Evolutionary conservation across 768 basidiomycete species (phyloP).

Genomic region (Boletus coccyginus): DNA sequence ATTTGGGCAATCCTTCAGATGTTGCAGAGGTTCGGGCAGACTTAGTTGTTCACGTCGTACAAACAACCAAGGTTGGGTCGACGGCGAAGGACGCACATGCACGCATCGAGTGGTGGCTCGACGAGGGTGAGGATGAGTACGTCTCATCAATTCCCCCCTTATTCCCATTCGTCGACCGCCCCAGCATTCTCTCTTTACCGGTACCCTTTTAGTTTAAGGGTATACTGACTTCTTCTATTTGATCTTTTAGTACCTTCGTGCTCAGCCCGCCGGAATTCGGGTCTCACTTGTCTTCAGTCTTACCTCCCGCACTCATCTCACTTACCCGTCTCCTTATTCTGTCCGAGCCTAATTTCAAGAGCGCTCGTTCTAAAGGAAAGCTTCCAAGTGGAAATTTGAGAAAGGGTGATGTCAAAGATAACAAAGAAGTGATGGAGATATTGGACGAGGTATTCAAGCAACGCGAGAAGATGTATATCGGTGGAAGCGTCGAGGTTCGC

Average conservation of each 20-base stretch:
- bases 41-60: constrained; percentile 49
- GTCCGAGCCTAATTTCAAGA: constrained; percentile 55
- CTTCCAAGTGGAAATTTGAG: constrained; percentile 65
- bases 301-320: constrained; percentile 60
- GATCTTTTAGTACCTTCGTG: constrained; percentile 8
- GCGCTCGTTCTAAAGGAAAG: constrained; percentile 56
- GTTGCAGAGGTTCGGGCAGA: constrained; percentile 78
- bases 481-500: constrained; percentile 42
- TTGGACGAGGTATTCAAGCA: constrained; percentile 46
- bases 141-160: constrained; percentile 21
- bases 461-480: constrained; percentile 43
- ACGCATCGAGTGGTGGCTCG: constrained; percentile 92
- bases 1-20: constrained; percentile 73
- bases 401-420: constrained; percentile 5
- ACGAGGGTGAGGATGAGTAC: constrained; percentile 87
- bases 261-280: constrained; percentile 31
- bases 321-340: constrained; percentile 64
- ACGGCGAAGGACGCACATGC: constrained; percentile 12
- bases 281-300: constrained; percentile 53
- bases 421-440: constrained; percentile 40
- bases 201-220: background rate
- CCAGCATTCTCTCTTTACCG: background rate
- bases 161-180: background rate
- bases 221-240: background rate
- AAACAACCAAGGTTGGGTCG: constrained; percentile 2